Base-by-base conservation (phyloP, 2,329 filamentous ascomycete species). In the Aureobasidium leucospermi region DNA sequence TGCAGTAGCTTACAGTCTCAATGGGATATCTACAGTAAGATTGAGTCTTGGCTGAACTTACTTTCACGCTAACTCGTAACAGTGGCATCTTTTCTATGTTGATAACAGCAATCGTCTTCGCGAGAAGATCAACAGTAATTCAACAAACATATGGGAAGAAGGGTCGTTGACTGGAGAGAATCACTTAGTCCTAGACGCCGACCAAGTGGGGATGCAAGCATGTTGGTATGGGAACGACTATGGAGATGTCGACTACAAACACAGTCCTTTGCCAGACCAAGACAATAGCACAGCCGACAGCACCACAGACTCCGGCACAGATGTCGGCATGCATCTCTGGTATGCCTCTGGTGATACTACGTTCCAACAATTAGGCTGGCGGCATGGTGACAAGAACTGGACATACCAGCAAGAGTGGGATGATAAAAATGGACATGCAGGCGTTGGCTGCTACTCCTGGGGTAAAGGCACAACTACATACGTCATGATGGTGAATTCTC, bases 371-470 rank as follows among this genome's bases (percentile, higher is more conserved):
- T 70, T 72, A 34, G 71, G 70, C 1, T 78, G 75, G 75, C 71
- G 72, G 36, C 69, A 71, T 8, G 72, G 73, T 9, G 66, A 71
- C 28, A 61, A 68, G 3, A 61, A 63, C 1, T 77, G 76, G 76
- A 66, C 64, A 10, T 63, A 66, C 16, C 69, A 76, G 36, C 64
- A 71, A 43, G 66, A 59, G 2, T 78, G 75, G 72, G 58, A 61
- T 3, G 66, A 70, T 13, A 73, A 71, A 63, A 76, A 77, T 55
- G 74, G 71, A 4, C 75, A 77, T 56, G 76, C 73, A 2, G 75
- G 76, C 15, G 73, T 77, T 3, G 75, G 72, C 1, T 77, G 75
- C 61, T 77, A 75, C 61, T 72, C 69, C 16, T 77, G 75, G 75
- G 73, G 72, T 13, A 65, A 66, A 2, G 67, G 71, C 6, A 72